Conservation (phyloP, 1,284 basidiomycete species). For the Sporisorium iseilematis-ciliati region DNA sequence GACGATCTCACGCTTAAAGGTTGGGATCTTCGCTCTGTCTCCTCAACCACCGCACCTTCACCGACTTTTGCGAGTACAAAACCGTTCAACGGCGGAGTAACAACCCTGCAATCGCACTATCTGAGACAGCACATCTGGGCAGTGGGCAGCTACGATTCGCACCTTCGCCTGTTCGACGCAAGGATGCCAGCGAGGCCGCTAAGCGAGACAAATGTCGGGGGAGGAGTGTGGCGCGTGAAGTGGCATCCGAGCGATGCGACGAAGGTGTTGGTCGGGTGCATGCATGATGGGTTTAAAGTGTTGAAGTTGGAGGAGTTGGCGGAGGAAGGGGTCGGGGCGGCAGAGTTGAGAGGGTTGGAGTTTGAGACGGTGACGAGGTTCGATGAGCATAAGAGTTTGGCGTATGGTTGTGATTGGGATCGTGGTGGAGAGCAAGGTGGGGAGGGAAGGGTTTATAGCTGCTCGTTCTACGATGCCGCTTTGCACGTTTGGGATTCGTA, state of each 20-base stretch:
- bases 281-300: slow-evolving; percentile 94
- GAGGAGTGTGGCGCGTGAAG: slow-evolving; percentile 94
- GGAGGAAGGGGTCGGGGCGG: slow-evolving; percentile 8
- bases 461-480: slow-evolving; percentile 94
- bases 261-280: slow-evolving; percentile 87
- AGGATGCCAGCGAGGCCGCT: slow-evolving; percentile 79
- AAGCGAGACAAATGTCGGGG: slow-evolving; percentile 79
- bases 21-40: slow-evolving; percentile 78
- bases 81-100: slow-evolving; percentile 91
- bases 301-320: slow-evolving; percentile 27
- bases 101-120: slow-evolving; percentile 87
- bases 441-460: slow-evolving; percentile 79
- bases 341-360: slow-evolving; percentile 34
- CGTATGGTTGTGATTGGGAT: slow-evolving; percentile 97
- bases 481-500: slow-evolving; percentile 80
- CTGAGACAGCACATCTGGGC: slow-evolving; percentile 84
- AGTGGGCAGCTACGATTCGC: slow-evolving; percentile 92
- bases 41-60: slow-evolving; percentile 17
- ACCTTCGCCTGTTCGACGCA: slow-evolving; percentile 84
- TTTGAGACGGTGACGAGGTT: slow-evolving; percentile 74
- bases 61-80: slow-evolving; percentile 80
- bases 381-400: slow-evolving; percentile 84
- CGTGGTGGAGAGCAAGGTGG: slow-evolving; percentile 61
- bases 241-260: slow-evolving; percentile 82
- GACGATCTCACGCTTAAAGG: slow-evolving; percentile 90